A percentile compares a stretch with the other conserved stretches of the same genome.
These are phyloP conservation scores for Chalciporus sphaerocephalus DNA, from an alignment of 768 basidiomycete genomes.

Conservation along the genomic window DNA sequence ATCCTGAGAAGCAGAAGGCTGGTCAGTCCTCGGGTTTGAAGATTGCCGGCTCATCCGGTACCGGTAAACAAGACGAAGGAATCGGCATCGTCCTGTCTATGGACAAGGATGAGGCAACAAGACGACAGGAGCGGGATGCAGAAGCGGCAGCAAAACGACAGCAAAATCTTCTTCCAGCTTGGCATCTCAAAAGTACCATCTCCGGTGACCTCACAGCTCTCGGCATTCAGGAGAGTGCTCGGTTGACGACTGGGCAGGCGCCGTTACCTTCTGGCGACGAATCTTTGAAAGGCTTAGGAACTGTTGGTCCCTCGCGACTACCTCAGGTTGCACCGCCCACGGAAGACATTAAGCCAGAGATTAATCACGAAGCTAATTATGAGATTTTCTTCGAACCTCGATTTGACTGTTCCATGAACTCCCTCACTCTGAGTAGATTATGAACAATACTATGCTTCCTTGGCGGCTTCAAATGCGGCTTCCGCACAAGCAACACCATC, in stretches of 20 bases:
- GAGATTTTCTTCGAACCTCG: slow-evolving; percentile 22
- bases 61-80: slow-evolving; percentile 61
- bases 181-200: slow-evolving; percentile 96
- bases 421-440: slow-evolving; percentile 45
- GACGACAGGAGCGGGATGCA: slow-evolving; percentile 67
- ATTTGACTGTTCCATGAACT: no score
- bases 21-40: slow-evolving; percentile 56
- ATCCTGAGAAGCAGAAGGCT: slow-evolving; percentile 56
- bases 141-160: slow-evolving; percentile 81
- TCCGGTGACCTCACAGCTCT: slow-evolving; percentile 87
- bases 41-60: slow-evolving; percentile 66
- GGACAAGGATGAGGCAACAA: slow-evolving; percentile 81
- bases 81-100: slow-evolving; percentile 83
- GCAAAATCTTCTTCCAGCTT: slow-evolving; percentile 89
- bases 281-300: slow-evolving; percentile 64
- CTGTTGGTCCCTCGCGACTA: slow-evolving; percentile 38
- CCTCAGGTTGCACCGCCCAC: slow-evolving; percentile 26
- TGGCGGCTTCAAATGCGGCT: slow-evolving; percentile 59
- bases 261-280: slow-evolving; percentile 59
- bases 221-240: slow-evolving; percentile 69
- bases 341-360: slow-evolving; percentile 42
- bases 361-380: slow-evolving; percentile 66
- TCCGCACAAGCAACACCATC: slow-evolving; percentile 63
- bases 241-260: slow-evolving; percentile 38
- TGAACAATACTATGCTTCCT: slow-evolving; percentile 77